Evolutionary conservation across 345 rosid species (phyloP), one percentile per base, ranked within the genome.

Genomic region (Garcia nutans): DNA sequence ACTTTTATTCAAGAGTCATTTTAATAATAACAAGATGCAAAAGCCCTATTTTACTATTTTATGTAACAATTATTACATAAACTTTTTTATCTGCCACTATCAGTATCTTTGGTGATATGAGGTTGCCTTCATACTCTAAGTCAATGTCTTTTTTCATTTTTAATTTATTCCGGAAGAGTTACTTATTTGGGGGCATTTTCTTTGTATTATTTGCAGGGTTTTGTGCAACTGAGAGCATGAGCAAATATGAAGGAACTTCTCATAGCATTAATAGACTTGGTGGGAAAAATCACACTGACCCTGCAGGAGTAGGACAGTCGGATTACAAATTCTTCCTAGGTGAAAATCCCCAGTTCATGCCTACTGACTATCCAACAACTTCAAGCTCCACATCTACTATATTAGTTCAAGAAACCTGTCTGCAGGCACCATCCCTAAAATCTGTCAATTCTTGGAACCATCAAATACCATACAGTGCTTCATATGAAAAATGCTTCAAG

Each of bases 131-230:
- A 44, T 58, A 41, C 24, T 54, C 26, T 63, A 6, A 22, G 33
- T 37, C 41, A 37, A 33, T 54, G 20, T 49, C 26, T 31, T 44
- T 69, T 69, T 2, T 8, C 10, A 17, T 8, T 69, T 69, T 24
- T 37, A 37, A 37, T 6, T 17, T 26, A 19, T 31, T 24, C 44
- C 41, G 10, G 52, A 55, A 23, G 26, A 76, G 8, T 61, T 31
- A 10, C 17, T 3, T 19, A 16, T 52, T 37, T 59, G 16, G 26
- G 54, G 2, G 41, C 63, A 20, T 69, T 23, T n/a, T 72, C 16
- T 74, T 68, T 69, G 16, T 69, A 8, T 23, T 59, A n/a, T 60
- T 45, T 84, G 77, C 87, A 87, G 97, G 84, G 68, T 52, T 68
- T 56, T 79, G 69, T 78, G 74, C 89, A 66, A 76, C 75, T 11